Percentiles rank a stretch among this genome's conserved stretches.
Evolutionary conservation across 2,329 filamentous ascomycete genomes (phyloP).

Genomic region (Claviceps monticola): DNA sequence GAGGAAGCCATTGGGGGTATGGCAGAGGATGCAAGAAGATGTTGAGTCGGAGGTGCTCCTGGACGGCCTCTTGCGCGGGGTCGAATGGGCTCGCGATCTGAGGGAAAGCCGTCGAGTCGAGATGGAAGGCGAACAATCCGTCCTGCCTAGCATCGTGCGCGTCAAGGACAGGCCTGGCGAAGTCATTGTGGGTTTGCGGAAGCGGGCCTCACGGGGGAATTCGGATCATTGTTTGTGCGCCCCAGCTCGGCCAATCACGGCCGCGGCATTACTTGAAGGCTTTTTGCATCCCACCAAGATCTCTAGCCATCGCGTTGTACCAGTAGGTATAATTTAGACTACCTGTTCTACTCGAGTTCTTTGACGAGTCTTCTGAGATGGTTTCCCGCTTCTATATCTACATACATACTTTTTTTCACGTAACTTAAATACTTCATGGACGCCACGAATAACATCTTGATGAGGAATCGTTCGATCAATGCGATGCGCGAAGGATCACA

Average conservation of each 20-base stretch:
- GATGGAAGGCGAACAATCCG: slow-evolving; percentile 1
- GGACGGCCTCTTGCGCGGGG: slow-evolving; percentile 21
- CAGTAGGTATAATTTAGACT: no score
- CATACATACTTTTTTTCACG: no score
- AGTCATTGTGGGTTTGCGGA: slow-evolving; percentile 10
- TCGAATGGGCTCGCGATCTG: slow-evolving; percentile 20
- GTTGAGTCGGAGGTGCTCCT: slow-evolving; percentile 16
- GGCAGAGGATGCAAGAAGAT: slow-evolving; percentile 16
- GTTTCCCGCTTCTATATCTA: no score
- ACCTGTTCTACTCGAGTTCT: no score
- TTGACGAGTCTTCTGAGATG: no score
- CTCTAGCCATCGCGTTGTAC: no score
- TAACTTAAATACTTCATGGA: no score
- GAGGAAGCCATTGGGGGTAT: slow-evolving; percentile 45
- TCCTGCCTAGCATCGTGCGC: slow-evolving; percentile 4
- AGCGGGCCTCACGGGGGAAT: slow-evolving; percentile 7
- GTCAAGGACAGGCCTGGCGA: slow-evolving; percentile 17
- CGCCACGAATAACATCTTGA: no score
- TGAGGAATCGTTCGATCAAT: no score
- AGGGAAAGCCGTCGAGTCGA: slow-evolving; percentile 9
- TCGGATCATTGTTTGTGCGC: slow-evolving; percentile 21
- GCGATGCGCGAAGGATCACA: no score
- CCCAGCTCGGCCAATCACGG: slow-evolving; percentile 14
- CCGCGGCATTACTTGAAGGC: slow-evolving; percentile 11
- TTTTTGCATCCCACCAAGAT: not conserved